Percentiles rank a stretch among this genome's conserved stretches.
Conservation (phyloP, 805 yeast genomes). For the Metschnikowia aberdeeniae region DNA sequence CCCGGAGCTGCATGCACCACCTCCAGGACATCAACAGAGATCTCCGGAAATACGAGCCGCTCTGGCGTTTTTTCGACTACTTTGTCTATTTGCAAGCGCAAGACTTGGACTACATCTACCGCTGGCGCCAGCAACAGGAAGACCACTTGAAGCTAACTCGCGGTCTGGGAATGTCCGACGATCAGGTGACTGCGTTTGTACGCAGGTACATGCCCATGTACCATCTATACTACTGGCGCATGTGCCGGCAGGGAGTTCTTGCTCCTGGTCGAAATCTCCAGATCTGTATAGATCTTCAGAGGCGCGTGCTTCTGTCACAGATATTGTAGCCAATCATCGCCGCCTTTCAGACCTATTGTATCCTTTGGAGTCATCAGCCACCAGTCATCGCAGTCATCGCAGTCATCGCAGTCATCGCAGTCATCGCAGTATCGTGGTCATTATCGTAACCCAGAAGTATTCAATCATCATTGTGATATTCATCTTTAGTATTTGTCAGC, state of each 20-base stretch:
- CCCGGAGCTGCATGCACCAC: conserved; percentile 24
- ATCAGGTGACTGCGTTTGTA: conserved; percentile 62
- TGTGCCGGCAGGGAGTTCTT: conserved; percentile 26
- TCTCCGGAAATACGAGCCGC: conserved; percentile 45
- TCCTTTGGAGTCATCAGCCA: no score
- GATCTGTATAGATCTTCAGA: conserved; percentile 14
- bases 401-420: no score
- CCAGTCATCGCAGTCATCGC: no score
- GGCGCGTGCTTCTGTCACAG: conserved; percentile 7
- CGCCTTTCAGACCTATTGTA: no score
- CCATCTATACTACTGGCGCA: conserved; percentile 54
- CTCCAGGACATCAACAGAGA: conserved; percentile 46
- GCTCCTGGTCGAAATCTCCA: conserved; percentile 13
- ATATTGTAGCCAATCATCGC: background rate
- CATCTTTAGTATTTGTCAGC: no score
- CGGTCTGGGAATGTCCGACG: conserved; percentile 81
- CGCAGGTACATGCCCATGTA: conserved; percentile 87
- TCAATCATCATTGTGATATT: no score
- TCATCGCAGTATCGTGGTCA: no score
- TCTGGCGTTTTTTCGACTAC: conserved; percentile 57
- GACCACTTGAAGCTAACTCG: conserved; percentile 46
- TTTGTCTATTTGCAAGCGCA: conserved; percentile 62
- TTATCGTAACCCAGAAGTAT: no score
- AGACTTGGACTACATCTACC: conserved; percentile 57
- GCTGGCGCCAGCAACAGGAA: conserved; percentile 80